phyloP scores from a whole-genome alignment of 371 early-diverging fungal genomes.

The Mucor lusitanicus region DNA sequence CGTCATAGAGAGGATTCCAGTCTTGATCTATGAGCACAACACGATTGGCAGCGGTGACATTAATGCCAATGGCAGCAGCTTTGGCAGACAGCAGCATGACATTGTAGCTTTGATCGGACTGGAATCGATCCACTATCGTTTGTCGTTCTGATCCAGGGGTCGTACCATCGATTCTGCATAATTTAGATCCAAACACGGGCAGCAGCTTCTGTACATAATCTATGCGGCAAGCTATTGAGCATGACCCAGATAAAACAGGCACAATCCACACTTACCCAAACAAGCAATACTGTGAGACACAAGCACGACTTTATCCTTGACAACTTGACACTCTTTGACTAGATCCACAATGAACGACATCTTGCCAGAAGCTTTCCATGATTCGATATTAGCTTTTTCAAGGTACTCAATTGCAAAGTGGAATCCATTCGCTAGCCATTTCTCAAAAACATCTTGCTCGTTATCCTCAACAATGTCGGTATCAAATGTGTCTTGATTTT shows the following conservation, averaged over 20 bases:
- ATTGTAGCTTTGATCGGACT: constrained; percentile 42
- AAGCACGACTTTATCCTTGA: constrained; percentile 72
- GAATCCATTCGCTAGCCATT: not conserved
- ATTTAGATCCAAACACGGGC: constrained; percentile 9
- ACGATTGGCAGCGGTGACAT: constrained; percentile 85
- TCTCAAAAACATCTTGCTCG: constrained; percentile 3
- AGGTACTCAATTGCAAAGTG: not conserved
- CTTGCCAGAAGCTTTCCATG: constrained; percentile 31
- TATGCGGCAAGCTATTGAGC: constrained; percentile 3
- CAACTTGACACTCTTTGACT: constrained; percentile 26
- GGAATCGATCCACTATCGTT: constrained; percentile 77
- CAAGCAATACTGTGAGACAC: constrained; percentile 73
- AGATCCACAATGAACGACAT: constrained; percentile 27
- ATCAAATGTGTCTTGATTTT: not conserved
- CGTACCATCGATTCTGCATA: constrained; percentile 56
- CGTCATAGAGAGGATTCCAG: constrained; percentile 95
- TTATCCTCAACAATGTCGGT: constrained; percentile 1
- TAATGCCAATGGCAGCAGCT: constrained; percentile 87
- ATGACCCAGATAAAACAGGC: not conserved
- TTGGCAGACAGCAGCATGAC: constrained; percentile 77
- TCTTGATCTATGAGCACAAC: constrained; percentile 91
- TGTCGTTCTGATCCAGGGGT: constrained; percentile 62
- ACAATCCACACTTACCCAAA: constrained; percentile 31
- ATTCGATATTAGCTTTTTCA: constrained; percentile 15
- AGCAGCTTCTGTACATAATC: constrained; percentile 54